Base-by-base conservation (phyloP, 176 grass and related monocot genomes). In the Raddia guianensis region DNA sequence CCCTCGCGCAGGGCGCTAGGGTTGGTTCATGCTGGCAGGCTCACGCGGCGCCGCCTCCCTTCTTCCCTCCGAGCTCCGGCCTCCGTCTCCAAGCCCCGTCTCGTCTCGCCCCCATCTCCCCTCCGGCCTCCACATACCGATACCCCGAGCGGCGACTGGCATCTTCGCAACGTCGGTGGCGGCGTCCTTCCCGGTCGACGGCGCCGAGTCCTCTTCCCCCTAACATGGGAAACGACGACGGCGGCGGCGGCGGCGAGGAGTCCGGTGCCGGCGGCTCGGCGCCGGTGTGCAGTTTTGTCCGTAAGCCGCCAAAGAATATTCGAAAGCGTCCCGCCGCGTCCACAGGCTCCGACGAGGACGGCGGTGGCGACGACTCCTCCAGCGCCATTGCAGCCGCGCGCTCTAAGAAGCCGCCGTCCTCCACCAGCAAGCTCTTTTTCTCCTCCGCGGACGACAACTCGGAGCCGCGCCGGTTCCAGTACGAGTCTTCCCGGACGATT, bases 241-340 rank as follows among this genome's bases (percentile, higher is more conserved):
- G 33, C 4, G 37, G 37, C 37, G 37, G 37, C 78, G 77, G 33
- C 66, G 82, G 56, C 47, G 85, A 48, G 0, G 62, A 74, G 52
- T 19, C 77, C 52, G 85, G 81, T 19, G 4, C 86, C 13, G 71
- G 66, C 72, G 76, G 84, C 3, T 50, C 88, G 0, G 81, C 63
- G 43, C 88, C 87, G 52, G 59, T 94, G 5, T 98, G 95, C 57
- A 89, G 46, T 8, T 95, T 95, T 54, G 81, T 93, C 12, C 76
- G 92, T 7, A 95, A 93, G 47, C 90, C 90, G 0, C 84, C 88
- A 13, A 98, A 88, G 75, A 98, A 95, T 79, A 92, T 98, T 4
- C 90, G 88, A 27, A 95, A 94, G 82, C 92, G 92, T 4, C 85
- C 87, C 13, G 44, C 84, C 2, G 73, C 86, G 7, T 53, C 61